phyloP scores from a whole-genome alignment of 139 green algal genomes.

The Chlorella ohadii region DNA sequence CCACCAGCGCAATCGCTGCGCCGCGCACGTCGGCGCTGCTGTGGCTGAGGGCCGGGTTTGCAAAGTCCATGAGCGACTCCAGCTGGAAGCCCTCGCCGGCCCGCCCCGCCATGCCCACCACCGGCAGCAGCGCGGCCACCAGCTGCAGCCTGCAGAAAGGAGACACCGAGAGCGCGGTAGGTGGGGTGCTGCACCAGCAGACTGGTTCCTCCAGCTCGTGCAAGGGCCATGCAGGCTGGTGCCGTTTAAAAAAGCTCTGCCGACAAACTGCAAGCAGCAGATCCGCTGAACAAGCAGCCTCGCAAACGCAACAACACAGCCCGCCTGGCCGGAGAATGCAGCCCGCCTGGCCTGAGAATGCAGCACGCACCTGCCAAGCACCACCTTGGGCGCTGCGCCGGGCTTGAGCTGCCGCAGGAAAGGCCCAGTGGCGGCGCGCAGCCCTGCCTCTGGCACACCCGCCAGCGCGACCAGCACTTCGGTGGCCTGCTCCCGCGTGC shows the following conservation, averaged over 20 bases:
- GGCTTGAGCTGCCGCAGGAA: slow-evolving; percentile 75
- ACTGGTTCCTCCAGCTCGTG: too few relatives aligned
- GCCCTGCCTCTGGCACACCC: slow-evolving; percentile 41
- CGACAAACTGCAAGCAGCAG: too few relatives aligned
- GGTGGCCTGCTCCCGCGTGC: slow-evolving; percentile 48
- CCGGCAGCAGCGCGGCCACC: slow-evolving; percentile 71
- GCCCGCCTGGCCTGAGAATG: too few relatives aligned
- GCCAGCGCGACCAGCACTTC: slow-evolving; percentile 67
- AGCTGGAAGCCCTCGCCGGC: slow-evolving; percentile 71
- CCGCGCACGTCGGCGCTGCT: slow-evolving; percentile 72
- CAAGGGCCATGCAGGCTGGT: too few relatives aligned
- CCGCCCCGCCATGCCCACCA: slow-evolving; percentile 57
- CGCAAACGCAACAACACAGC: too few relatives aligned
- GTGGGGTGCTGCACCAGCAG: too few relatives aligned
- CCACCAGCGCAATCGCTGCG: slow-evolving; percentile 65
- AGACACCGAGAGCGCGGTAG: too few relatives aligned
- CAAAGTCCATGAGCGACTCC: slow-evolving; percentile 81
- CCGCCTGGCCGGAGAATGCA: too few relatives aligned
- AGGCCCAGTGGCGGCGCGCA: slow-evolving; percentile 41
- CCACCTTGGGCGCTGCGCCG: slow-evolving; percentile 71
- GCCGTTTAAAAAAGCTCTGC: too few relatives aligned
- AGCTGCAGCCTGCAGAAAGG: slow-evolving; percentile 50
- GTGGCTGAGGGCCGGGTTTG: slow-evolving; percentile 65
- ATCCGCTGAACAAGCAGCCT: too few relatives aligned
- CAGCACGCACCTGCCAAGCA: slow-evolving; percentile 69